Evolutionary conservation across 1,284 basidiomycete species (phyloP), one percentile per base, ranked within the genome.

Genomic region (Anthracocystis walkeri): DNA sequence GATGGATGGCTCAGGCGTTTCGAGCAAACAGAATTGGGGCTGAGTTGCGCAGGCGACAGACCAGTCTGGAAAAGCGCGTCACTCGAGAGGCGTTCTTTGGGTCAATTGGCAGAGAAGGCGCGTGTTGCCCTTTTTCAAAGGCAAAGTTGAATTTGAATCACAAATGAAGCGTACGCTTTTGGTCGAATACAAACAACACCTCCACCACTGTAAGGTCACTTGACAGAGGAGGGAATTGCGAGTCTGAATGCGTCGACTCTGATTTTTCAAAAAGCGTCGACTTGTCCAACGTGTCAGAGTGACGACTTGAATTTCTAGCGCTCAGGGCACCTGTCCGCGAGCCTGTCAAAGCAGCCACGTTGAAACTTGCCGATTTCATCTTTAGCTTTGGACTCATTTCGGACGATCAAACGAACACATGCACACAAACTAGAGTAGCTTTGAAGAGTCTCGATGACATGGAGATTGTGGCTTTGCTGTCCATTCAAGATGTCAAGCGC

Each of bases 181-280:
- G 23, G 3, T 18, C 16, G 16, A 29, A 25, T 29, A 48, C 46
- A 29, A 29, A 21, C n/a, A 6, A 42, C 27, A 48, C 46, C 21
- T 48, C 46, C 46, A 48, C 7, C 21, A 6, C 16, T 14, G 16
- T 25, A 18, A n/a, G 46, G 46, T 48, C 46, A 48, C 27, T 48
- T 29, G 46, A 48, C 46, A n/a, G 14, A 18, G 5, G 29, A 16
- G 1, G 12, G 14, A 29, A 38, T n/a, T 48, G n/a, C 29, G 46
- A 48, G 27, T 29, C 16, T 16, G 18, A 25, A 48, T 48, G 46
- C 46, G 46, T 48, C 46, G 46, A 29, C 46, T 29, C 46, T 48
- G 25, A n/a, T 29, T 14, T 48, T 29, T n/a, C 21, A 27, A 46
- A 25, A 45, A 16, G 45, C 45, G 45, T 33, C 31, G 31, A 33